Conservation (phyloP, 73 alveolate species). For the Stentor roeselii region DNA sequence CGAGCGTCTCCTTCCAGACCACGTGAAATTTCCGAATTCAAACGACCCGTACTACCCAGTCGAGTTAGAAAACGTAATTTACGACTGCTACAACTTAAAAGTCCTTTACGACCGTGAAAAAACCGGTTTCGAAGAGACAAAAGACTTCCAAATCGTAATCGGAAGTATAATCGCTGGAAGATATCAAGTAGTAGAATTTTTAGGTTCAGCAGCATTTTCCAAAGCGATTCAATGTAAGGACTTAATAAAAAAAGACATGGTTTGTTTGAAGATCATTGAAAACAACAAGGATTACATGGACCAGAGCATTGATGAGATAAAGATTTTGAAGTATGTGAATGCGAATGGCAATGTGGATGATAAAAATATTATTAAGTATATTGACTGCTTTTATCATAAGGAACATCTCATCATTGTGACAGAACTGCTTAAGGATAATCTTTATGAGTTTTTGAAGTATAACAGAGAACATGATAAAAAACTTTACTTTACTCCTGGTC, state of each 20-base stretch:
- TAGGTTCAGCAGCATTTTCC: slow-evolving; percentile 96
- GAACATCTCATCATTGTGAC: slow-evolving; percentile 95
- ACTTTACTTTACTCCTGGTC: slow-evolving; percentile 86
- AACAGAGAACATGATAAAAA: slow-evolving; percentile 88
- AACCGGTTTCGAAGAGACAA: slow-evolving; percentile 99
- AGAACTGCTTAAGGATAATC: slow-evolving; percentile 96
- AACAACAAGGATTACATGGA: slow-evolving; percentile 98
- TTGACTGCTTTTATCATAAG: slow-evolving; percentile 94
- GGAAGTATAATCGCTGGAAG: slow-evolving; percentile 81
- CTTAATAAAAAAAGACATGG: slow-evolving; percentile 87
- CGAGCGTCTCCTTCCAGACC: neutral
- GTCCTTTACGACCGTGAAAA: slow-evolving; percentile 98
- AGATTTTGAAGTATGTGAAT: slow-evolving; percentile 91
- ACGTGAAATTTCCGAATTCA: neutral
- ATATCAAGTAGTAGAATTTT: slow-evolving; percentile 92
- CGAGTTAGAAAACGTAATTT: slow-evolving; percentile 40
- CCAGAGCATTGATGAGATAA: slow-evolving; percentile 96
- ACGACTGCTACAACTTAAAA: slow-evolving; percentile 96
- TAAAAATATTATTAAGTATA: slow-evolving; percentile 63
- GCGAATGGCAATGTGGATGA: slow-evolving; percentile 96
- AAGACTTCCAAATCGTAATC: slow-evolving; percentile 88
- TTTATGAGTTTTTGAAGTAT: slow-evolving; percentile 95
- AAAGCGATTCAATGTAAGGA: slow-evolving; percentile 93
- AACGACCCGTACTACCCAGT: neutral
- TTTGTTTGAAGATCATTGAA: slow-evolving; percentile 98